A percentile compares a stretch with the other conserved stretches of the same genome.
Conservation (phyloP, 1,284 basidiomycete genomes). For the Sphaerobolus stellatus region DNA sequence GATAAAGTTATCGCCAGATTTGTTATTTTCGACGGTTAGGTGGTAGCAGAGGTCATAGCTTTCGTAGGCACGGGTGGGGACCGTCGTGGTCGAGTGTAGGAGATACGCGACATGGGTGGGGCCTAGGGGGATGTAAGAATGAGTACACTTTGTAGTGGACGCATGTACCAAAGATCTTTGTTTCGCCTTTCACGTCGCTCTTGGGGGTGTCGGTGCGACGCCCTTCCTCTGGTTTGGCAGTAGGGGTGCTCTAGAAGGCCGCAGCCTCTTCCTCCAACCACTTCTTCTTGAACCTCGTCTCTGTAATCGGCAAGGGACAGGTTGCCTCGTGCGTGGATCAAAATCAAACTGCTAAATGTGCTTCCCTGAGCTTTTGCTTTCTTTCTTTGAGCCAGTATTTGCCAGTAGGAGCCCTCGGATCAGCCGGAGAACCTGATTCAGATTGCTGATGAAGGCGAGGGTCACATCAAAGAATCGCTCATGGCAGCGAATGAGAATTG, state of each 20-base stretch:
- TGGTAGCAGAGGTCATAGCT: constrained; percentile 84
- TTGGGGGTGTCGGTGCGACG: constrained; percentile 26
- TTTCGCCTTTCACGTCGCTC: constrained; percentile 19
- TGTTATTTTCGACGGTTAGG: constrained; percentile 79
- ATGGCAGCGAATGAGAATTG: no score
- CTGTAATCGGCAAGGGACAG: constrained; percentile 96
- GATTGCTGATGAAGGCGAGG: no score
- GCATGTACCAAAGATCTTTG: constrained; percentile 19
- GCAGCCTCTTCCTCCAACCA: constrained; percentile 69
- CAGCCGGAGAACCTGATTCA: no score
- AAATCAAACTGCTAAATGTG: no score
- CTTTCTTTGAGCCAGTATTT: no score
- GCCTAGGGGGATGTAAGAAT: no score
- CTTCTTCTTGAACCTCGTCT: constrained; percentile 97
- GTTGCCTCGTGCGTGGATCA: no score
- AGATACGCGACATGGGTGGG: constrained; percentile 85
- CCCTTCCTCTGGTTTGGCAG: constrained; percentile 33
- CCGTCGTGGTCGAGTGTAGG: constrained; percentile 83
- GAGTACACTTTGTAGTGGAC: constrained; percentile 23
- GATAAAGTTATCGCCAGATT: constrained; percentile 85
- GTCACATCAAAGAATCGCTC: no score
- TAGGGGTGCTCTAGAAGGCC: not conserved
- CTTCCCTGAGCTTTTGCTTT: no score
- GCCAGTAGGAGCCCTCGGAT: no score
- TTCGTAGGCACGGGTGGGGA: constrained; percentile 82